These are phyloP conservation scores for Fraxinus paxiana DNA, from an alignment of 305 asterid genomes.

Conservation along the genomic window DNA sequence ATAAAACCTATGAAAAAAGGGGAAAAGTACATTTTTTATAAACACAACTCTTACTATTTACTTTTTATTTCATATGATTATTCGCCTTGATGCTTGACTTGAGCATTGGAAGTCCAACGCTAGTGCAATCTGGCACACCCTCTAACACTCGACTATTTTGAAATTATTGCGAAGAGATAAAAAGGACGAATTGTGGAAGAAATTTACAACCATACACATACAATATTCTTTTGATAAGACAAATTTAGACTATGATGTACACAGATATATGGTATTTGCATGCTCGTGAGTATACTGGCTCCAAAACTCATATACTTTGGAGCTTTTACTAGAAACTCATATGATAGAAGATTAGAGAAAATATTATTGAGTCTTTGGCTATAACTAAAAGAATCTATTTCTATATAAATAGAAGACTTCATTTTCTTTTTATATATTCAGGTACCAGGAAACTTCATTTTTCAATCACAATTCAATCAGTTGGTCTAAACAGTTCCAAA, in stretches of 20 bases:
- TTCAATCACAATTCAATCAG: neutral
- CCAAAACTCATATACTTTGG: neutral
- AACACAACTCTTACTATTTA: neutral
- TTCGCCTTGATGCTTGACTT: neutral
- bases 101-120: neutral
- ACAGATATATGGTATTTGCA: neutral
- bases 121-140: neutral
- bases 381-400: neutral
- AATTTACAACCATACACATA: neutral
- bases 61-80: neutral
- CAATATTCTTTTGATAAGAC: neutral
- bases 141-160: neutral
- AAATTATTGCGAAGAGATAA: neutral
- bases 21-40: neutral
- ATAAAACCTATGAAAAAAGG: neutral
- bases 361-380: neutral
- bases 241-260: neutral
- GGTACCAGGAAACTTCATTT: neutral
- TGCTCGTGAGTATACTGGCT: neutral
- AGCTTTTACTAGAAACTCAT: neutral
- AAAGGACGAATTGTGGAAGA: neutral
- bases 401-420: neutral
- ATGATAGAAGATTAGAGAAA: neutral
- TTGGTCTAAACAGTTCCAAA: neutral
- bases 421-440: neutral